Percentiles rank a stretch among this genome's conserved stretches.
Conservation (phyloP, 179 eudicot genomes). For the Carnegiea gigantea region DNA sequence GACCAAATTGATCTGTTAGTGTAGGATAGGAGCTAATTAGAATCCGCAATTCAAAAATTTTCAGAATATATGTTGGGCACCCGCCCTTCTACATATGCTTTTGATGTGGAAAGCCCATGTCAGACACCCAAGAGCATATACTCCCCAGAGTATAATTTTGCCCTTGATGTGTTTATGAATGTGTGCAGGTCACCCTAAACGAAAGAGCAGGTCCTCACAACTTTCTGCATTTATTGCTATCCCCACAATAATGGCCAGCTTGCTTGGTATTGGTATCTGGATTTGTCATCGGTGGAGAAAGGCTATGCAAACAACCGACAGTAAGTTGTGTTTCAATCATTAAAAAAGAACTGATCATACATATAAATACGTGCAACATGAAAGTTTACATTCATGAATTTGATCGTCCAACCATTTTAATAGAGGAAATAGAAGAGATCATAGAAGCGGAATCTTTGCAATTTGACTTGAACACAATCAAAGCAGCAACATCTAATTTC, state of each 20-base stretch:
- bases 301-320: neutral
- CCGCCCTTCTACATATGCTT: no score
- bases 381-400: neutral
- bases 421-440: neutral
- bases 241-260: neutral
- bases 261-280: neutral
- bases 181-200: neutral
- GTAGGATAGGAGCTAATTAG: neutral
- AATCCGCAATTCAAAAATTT: no score
- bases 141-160: no score
- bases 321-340: neutral
- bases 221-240: neutral
- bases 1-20: no score
- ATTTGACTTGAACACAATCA: slow-evolving; percentile 5
- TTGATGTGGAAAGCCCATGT: no score
- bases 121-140: no score
- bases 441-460: neutral
- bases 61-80: no score
- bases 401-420: neutral
- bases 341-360: no score
- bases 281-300: neutral
- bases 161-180: neutral
- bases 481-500: neutral
- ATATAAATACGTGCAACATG: no score
- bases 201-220: neutral